Base-by-base conservation (phyloP, 805 yeast genomes). In the Schwanniomyces occidentalis region DNA sequence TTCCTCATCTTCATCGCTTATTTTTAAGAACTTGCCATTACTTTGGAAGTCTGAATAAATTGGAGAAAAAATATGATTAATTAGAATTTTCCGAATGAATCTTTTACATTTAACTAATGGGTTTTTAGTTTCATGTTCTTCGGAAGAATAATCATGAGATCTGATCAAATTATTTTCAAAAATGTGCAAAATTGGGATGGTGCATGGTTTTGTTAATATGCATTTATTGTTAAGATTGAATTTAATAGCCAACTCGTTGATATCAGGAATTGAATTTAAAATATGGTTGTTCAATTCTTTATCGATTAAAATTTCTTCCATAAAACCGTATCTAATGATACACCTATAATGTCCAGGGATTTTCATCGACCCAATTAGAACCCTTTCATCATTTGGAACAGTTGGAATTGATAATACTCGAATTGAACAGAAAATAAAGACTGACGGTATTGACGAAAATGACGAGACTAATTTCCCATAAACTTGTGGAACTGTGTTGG, bases 311-410 rank as follows among this genome's bases (percentile, higher is more conserved):
- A 56, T 49, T n/a, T 49, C 49, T 27, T 71, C 75, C 73, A 69
- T 70, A 49, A 74, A 76, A 3, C 81, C 81, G 38, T 65, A 73
- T 16, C 75, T 56, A 5, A 75, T 44, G 10, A 74, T 56, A 39
- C 78, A 73, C 38, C 73, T 56, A 55, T 69, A 71, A 44, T 73
- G 71, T 1, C 78, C 76, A 2, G 67, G 61, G 16, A 69, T 46
- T 24, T 60, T 62, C 38, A 70, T 65, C 16, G 67, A 46, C 4
- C 63, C 69, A 17, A 75, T 39, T 14, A 66, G 42, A 3, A 72
- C 48, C 14, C 71, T 53, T 23, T 71, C 74, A n/a, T 61, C 66
- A 1, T 35, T 45, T 0, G 58, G 54, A 5, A 73, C 61, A 30
- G 45, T 53, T 2, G 82, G 82, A 20, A 58, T 53, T 5, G 75